phyloP scores from a whole-genome alignment of 140 eudicot genomes.

The Erigeron philadelphicus region DNA sequence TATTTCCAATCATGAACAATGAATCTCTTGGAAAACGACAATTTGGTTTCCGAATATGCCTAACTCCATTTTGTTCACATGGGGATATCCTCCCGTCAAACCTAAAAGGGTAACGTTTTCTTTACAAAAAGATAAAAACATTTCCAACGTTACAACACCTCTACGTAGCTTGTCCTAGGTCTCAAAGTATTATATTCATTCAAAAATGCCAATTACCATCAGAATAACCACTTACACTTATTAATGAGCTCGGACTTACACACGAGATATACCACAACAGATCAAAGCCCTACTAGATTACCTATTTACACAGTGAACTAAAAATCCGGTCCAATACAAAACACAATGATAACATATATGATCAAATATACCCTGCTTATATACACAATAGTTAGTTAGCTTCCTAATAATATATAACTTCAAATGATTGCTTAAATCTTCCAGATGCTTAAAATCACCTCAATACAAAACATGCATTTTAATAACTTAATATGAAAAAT shows the following conservation, averaged over 20 bases:
- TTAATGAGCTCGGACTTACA: not conserved
- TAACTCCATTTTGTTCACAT: constrained; percentile 1
- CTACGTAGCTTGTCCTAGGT: constrained; percentile 16
- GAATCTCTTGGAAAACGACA: not conserved
- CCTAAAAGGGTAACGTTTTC: not conserved
- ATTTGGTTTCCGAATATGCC: constrained; percentile 1
- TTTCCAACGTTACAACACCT: constrained; percentile 5
- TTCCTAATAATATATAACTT: not conserved
- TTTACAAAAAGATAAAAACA: not conserved
- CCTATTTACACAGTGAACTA: no score
- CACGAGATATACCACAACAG: not conserved
- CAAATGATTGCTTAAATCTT: constrained; percentile 9
- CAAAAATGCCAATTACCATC: not conserved
- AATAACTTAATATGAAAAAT: constrained; percentile 18
- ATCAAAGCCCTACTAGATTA: no score
- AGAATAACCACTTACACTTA: not conserved
- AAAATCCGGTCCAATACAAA: no score
- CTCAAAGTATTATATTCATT: not conserved
- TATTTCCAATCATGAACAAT: not conserved
- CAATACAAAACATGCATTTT: constrained; percentile 19
- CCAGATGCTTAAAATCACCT: constrained; percentile 11
- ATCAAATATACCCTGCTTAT: no score
- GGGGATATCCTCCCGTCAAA: not conserved
- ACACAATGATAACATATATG: no score
- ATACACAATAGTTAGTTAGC: no score